Base-by-base conservation (phyloP, 257 asterid genomes). In the Phtheirospermum japonicum region DNA sequence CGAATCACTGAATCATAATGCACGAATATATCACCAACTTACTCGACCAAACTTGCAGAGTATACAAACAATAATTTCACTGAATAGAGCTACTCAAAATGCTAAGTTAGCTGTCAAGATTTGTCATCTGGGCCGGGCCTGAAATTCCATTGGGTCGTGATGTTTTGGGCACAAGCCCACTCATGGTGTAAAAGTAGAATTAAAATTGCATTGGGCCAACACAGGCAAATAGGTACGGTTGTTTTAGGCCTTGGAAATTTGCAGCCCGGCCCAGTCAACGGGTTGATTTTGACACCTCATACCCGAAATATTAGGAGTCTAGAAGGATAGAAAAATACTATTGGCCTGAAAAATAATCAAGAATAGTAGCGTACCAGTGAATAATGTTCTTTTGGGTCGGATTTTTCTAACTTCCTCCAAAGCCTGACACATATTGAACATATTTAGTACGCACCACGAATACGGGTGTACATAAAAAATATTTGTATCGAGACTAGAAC, bases 331-430 rank as follows among this genome's bases (percentile, higher is more conserved):
- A 16, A 13, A 19, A 30, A 43, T 12, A 16, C 51, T 5, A 40
- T 12, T 9, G 17, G 52, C 59, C 61, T 53, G 65, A 8, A 31
- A 53, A 75, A 23, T 45, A 37, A 32, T 18, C 31, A 59, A 8
- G 4, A 57, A 63, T 13, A 34, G 17, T 13, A 56, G 31, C 73
- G 17, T 75, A 90, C 96, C 99, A 7, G 96, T 93, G 80, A 93
- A 89, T n/a, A 89, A 87, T 7, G 99, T 85, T 82, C 87, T 57
- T 71, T 73, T 87, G 11, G 99, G 99, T 77, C 77, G 71, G 74
- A 93, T 83, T 83, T 85, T 93, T 58, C 87, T 77, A 57, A 93
- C 96, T 80, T 89, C 99, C 46, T 89, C 97, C 65, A 93, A 54
- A 16, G 99, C 96, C 99, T 93, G 77, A 58, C 67, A 64, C 58